Evolutionary conservation across 495 filamentous ascomycete genomes (phyloP).

Genomic region (Penicillium pancosmium): DNA sequence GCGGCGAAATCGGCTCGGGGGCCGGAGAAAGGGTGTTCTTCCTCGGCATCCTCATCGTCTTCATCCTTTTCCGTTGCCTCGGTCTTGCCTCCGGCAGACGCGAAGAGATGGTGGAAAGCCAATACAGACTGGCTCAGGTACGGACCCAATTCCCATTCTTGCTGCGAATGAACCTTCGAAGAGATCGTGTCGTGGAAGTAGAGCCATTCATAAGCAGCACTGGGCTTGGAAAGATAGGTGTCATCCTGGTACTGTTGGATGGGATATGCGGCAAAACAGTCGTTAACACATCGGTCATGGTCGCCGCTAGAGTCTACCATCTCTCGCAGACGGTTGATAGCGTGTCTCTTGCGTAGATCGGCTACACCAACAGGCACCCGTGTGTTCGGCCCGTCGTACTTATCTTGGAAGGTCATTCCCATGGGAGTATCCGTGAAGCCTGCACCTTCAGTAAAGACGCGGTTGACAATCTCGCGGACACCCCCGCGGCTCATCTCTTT

Average conservation of each 20-base stretch:
- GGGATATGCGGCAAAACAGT: slow-evolving; percentile 83
- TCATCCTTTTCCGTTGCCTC: slow-evolving; percentile 32
- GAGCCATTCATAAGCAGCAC: slow-evolving; percentile 88
- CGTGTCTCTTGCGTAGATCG: slow-evolving; percentile 73
- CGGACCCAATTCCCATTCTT: slow-evolving; percentile 85
- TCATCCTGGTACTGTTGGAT: slow-evolving; percentile 90
- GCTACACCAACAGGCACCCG: slow-evolving; percentile 59
- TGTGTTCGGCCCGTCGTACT: slow-evolving; percentile 29
- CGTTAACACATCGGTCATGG: slow-evolving; percentile 79
- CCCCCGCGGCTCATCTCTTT: slow-evolving; percentile 78
- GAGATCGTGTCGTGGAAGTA: slow-evolving; percentile 88
- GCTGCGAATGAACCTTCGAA: slow-evolving; percentile 67
- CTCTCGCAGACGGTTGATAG: slow-evolving; percentile 78
- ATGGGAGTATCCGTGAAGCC: slow-evolving; percentile 69
- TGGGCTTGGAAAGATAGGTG: slow-evolving; percentile 84
- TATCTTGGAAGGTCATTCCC: slow-evolving; percentile 35
- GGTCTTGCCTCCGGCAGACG: slow-evolving; percentile 49
- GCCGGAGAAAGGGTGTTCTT: slow-evolving; percentile 74
- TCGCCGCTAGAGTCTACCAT: slow-evolving; percentile 91
- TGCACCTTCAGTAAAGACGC: slow-evolving; percentile 84
- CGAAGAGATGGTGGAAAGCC: slow-evolving; percentile 91
- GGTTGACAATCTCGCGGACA: slow-evolving; percentile 77
- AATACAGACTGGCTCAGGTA: slow-evolving; percentile 86
- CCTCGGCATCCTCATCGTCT: slow-evolving; percentile 55
- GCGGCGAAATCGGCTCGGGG: slow-evolving; percentile 78